Percentiles rank a stretch among this genome's conserved stretches.
Conservation (phyloP, 768 basidiomycete genomes). For the Agaricus sinodeliciosus region DNA sequence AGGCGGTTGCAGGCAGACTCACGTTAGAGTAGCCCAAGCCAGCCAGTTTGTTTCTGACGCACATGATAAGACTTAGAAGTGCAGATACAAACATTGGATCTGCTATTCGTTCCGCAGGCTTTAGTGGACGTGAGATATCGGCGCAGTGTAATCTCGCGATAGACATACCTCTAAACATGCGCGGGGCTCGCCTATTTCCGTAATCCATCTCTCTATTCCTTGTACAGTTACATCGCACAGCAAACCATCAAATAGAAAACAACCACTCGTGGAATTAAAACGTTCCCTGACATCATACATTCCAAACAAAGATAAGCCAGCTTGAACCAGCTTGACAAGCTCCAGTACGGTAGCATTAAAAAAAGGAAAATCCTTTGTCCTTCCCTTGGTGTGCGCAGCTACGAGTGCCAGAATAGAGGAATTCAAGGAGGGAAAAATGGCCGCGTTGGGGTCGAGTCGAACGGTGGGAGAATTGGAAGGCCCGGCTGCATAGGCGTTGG, state of each 20-base stretch:
- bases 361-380: constrained; percentile 28
- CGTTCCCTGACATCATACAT: constrained; percentile 31
- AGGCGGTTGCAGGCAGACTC: neutral
- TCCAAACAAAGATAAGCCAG: constrained; percentile 65
- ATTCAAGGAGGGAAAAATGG: neutral
- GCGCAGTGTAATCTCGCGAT: neutral
- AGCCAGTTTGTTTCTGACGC: constrained; percentile 63
- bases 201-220: constrained; percentile 62
- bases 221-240: constrained; percentile 74
- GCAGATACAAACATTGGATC: constrained; percentile 70
- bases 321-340: constrained; percentile 70
- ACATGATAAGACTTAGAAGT: constrained; percentile 62
- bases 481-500: constrained; percentile 6
- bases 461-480: constrained; percentile 13
- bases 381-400: constrained; percentile 10
- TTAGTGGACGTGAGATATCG: neutral
- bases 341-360: constrained; percentile 70
- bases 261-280: constrained; percentile 8
- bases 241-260: constrained; percentile 49
- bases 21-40: constrained; percentile 43
- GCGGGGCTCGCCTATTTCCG: constrained; percentile 55
- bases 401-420: neutral
- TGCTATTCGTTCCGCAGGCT: constrained; percentile 68
- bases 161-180: constrained; percentile 52
- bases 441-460: constrained; percentile 4